phyloP scores from a whole-genome alignment of 257 asterid genomes.

The Anisodus acutangulus region DNA sequence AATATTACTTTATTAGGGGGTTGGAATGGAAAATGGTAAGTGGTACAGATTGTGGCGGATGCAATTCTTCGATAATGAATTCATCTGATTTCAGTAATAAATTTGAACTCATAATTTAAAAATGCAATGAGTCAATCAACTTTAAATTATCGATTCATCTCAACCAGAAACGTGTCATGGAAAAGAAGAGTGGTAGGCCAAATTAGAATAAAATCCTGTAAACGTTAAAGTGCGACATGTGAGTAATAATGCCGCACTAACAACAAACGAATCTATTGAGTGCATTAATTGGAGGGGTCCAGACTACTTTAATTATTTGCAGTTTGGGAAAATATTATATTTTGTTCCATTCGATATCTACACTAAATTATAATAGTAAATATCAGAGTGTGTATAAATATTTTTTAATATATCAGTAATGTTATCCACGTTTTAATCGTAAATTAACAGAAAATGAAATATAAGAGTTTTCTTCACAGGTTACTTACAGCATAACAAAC shows the following conservation, averaged over 20 bases:
- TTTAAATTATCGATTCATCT: no score
- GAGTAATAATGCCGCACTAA: background rate
- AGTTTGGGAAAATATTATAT: no score
- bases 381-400: background rate
- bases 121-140: no score
- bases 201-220: background rate
- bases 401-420: background rate
- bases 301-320: background rate
- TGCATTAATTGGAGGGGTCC: background rate
- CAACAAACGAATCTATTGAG: background rate
- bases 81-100: no score
- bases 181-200: no score
- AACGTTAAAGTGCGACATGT: background rate
- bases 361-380: background rate
- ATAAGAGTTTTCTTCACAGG: background rate
- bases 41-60: no score
- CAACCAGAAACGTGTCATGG: no score
- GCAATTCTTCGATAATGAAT: no score
- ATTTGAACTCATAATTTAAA: no score
- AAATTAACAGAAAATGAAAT: background rate
- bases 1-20: no score
- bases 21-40: no score
- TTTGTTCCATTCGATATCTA: no score
- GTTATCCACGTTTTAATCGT: background rate
- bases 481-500: slow-evolving; percentile 25